phyloP scores from a whole-genome alignment of 2,329 filamentous ascomycete species.

The Periconia sp. region DNA sequence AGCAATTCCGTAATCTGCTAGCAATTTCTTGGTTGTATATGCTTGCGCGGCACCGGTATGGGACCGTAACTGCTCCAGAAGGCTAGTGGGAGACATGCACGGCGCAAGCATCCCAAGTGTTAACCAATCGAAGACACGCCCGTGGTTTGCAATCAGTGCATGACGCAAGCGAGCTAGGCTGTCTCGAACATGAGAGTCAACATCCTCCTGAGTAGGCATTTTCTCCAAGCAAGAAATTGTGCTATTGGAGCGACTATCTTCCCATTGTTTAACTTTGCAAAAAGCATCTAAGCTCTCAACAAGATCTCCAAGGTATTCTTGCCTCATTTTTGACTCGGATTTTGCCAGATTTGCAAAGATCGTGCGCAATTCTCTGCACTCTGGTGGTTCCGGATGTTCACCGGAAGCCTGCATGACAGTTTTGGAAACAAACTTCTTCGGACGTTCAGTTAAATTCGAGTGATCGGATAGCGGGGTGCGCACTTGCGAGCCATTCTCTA shows the following conservation, averaged over 20 bases:
- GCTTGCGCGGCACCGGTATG: conserved; percentile 35
- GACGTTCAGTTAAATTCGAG: too few species aligned
- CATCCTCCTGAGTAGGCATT: conserved; percentile 8
- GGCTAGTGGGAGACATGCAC: conserved; percentile 42
- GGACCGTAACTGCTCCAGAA: conserved; percentile 54
- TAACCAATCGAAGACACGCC: conserved; percentile 45
- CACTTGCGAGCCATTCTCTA: too few species aligned
- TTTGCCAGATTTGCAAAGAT: too few species aligned
- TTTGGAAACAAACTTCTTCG: too few species aligned
- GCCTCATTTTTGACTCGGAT: too few species aligned
- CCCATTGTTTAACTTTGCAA: background rate
- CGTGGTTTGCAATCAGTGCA: conserved; percentile 19
- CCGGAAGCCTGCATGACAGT: too few species aligned
- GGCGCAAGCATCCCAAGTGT: conserved; percentile 50
- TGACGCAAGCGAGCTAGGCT: conserved; percentile 4
- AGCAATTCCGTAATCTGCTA: conserved; percentile 50
- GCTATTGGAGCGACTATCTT: conserved; percentile 23
- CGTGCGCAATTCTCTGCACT: too few species aligned
- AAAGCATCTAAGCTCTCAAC: background rate
- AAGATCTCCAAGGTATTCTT: background rate
- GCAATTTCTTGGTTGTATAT: conserved; percentile 36
- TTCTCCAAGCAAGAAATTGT: conserved; percentile 23
- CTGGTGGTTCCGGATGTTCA: too few species aligned
- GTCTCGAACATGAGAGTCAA: conserved; percentile 12
- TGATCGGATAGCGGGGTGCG: too few species aligned